phyloP scores from a whole-genome alignment of 2,329 filamentous ascomycete species.

The Calonectria crousiana region DNA sequence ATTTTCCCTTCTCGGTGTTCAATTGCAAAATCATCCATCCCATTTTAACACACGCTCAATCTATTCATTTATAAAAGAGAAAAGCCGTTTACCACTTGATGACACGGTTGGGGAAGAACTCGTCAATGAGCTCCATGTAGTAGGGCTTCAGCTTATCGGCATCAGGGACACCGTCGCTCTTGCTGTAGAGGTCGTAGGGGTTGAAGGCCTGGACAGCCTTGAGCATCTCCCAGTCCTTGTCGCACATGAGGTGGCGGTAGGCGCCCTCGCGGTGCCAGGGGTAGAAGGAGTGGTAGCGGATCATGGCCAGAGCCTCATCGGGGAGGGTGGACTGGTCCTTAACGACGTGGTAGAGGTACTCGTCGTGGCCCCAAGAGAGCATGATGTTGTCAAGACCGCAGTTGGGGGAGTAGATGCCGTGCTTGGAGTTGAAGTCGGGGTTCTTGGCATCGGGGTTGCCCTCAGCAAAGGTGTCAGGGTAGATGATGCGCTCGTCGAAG shows the following conservation, averaged over 20 bases:
- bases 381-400: constrained; percentile 90
- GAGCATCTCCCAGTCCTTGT: constrained; percentile 84
- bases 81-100: constrained; percentile 52
- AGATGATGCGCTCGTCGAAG: constrained; percentile 83
- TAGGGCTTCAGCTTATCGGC: constrained; percentile 79
- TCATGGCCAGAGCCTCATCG: constrained; percentile 88
- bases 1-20: background rate
- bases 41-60: constrained; percentile 14
- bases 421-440: constrained; percentile 78
- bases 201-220: constrained; percentile 88
- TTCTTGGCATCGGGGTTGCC: constrained; percentile 81
- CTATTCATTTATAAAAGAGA: background rate
- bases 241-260: constrained; percentile 85
- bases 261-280: constrained; percentile 88
- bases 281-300: constrained; percentile 93
- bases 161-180: constrained; percentile 84
- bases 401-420: constrained; percentile 83
- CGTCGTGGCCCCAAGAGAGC: constrained; percentile 91
- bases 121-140: constrained; percentile 57
- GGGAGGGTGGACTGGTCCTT: constrained; percentile 86
- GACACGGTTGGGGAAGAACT: constrained; percentile 56
- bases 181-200: constrained; percentile 92
- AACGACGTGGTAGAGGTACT: constrained; percentile 88
- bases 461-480: constrained; percentile 77
- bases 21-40: constrained; percentile 20